Base-by-base conservation (phyloP, 257 asterid species). In the Craterostigma plantagineum region DNA sequence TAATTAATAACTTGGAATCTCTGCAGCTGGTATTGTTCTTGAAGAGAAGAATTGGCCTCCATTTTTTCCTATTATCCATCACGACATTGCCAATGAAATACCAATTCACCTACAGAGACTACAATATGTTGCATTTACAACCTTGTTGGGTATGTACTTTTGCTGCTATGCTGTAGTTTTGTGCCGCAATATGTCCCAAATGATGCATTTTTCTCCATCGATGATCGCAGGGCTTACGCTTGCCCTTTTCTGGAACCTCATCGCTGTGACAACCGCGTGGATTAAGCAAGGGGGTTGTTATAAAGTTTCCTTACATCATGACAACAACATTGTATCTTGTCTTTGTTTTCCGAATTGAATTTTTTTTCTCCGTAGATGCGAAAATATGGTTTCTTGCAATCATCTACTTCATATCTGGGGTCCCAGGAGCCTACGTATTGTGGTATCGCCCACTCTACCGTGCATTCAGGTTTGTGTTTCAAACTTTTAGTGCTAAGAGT, bases 371-470 rank as follows among this genome's bases (percentile, higher is more conserved):
- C 6, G 30, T 42, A 72, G 81, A 55, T 55, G 43, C 66, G 33
- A 56, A 46, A 58, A 65, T 84, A 64, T 83, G 99, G 96, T 77
- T 90, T 66, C 91, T 90, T 65, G 77, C 96, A 9, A 56, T 90
- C 46, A 90, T 84, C 66, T 90, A 83, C 87, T 77, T 90, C 64
- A 74, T 90, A 64, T 40, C 94, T 14, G 99, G 90, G 44, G 92
- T 90, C 55, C 99, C 99, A 4, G 95, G 95, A 51, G 94, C 90
- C 56, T 91, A 91, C 52, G 76, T 84, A 45, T 37, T 84, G 57
- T 91, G 99, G 96, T 91, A 91, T 51, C 93, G 82, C 52, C 99
- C 96, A 48, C 92, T 91, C 48, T 91, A 91, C 65, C 84, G 92
- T 27, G 91, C 94, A 48, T 75, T 75, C 65, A 90, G 96, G 99